phyloP scores from a whole-genome alignment of 2,329 filamentous ascomycete species.

The Coccinonectria pachysandricola region DNA sequence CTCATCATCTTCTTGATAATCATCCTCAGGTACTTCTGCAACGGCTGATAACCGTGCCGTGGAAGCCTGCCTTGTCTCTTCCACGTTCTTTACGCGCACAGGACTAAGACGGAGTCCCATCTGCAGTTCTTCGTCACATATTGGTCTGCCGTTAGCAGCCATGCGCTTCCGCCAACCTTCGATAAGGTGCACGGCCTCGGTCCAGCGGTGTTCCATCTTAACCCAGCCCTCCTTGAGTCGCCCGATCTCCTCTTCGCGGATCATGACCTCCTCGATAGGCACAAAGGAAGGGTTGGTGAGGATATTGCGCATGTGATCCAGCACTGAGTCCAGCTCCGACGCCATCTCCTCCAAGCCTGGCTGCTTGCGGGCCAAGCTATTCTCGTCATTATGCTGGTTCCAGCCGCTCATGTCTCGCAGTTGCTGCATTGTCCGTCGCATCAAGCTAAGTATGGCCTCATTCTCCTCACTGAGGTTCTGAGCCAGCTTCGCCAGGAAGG shows the following conservation, averaged over 20 bases:
- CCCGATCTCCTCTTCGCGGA: conserved; percentile 85
- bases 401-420: conserved; percentile 61
- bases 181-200: conserved; percentile 81
- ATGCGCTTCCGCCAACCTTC: conserved; percentile 84
- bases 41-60: conserved; percentile 34
- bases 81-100: conserved; percentile 42
- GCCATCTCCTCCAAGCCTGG: conserved; percentile 55
- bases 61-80: conserved; percentile 31
- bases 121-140: conserved; percentile 58
- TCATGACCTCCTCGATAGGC: conserved; percentile 83
- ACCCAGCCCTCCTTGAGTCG: conserved; percentile 79
- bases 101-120: conserved; percentile 57
- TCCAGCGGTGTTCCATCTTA: conserved; percentile 86
- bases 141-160: conserved; percentile 56
- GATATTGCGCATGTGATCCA: conserved; percentile 72
- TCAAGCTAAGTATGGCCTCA: conserved; percentile 63
- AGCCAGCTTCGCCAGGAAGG: conserved; percentile 78
- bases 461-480: conserved; percentile 86
- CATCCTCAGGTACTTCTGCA: conserved; percentile 35
- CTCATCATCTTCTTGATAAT: conserved; percentile 9
- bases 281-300: conserved; percentile 96
- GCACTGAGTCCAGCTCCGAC: conserved; percentile 61
- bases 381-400: conserved; percentile 24
- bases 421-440: conserved; percentile 60
- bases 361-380: conserved; percentile 24